Evolutionary conservation across 2,329 filamentous ascomycete genomes (phyloP), one percentile per base, ranked within the genome.

Genomic region (Echinosphaeria canescens): DNA sequence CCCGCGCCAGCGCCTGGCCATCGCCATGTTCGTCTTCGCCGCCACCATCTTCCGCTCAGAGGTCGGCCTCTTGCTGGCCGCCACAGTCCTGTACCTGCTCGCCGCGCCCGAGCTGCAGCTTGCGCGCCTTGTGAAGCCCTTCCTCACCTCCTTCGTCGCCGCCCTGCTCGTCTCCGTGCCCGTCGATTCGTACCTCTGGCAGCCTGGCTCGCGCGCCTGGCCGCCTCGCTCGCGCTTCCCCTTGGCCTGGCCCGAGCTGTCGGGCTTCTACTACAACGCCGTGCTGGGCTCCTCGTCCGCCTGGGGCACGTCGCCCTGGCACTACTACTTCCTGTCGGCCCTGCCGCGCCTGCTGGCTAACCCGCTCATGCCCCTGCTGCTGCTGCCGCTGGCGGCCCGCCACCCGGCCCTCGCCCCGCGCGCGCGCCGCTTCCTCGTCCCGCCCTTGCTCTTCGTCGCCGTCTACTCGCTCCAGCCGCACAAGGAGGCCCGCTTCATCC

Each of bases 171-270:
- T 73, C 19, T 82, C 82, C 0, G 56, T 92, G 10, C 61, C 69
- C 2, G 48, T 92, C 18, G 88, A 98, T 56, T 85, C 79, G 2
- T 85, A 82, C 52, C 91, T 95, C 53, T 98, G 85, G 88, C 81
- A 85, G 42, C n/a, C n/a, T n/a, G n/a, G n/a, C n/a, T n/a, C n/a
- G n/a, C n/a, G n/a, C n/a, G n/a, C n/a, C n/a, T n/a, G n/a, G n/a
- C n/a, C n/a, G n/a, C n/a, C n/a, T n/a, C n/a, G n/a, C n/a, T n/a
- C n/a, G n/a, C n/a, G n/a, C n/a, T 66, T 63, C 32, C 62, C 62
- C 2, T 50, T 91, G 16, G n/a, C n/a, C n/a, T 98, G 88, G 88
- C 84, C 88, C 1, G 88, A 98, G 47, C 67, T 90, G 32, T 68
- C 65, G 37, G 82, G 70, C 3, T 95, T 98, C 52, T 71, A 78